Base-by-base conservation (phyloP, 2,329 filamentous ascomycete species). In the Boeremia lycopersici region DNA sequence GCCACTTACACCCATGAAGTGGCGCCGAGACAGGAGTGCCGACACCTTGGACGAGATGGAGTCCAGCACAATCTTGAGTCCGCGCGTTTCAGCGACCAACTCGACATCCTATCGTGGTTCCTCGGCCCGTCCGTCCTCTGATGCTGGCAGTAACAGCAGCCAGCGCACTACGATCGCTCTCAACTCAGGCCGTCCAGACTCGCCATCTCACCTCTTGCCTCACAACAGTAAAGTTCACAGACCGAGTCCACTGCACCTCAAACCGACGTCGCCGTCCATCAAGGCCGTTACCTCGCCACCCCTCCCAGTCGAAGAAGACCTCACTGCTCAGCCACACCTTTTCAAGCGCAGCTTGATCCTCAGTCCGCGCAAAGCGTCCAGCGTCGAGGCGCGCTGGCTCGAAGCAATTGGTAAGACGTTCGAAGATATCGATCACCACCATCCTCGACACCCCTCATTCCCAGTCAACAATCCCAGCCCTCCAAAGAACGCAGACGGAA, bases 321-420 rank as follows among this genome's bases (percentile, higher is more conserved):
- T 64, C 7, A 48, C 60, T 12, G 59, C 56, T 10, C 56, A 62
- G n/a, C 64, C 66, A 1, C 57, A 65, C 8, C 52, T 64, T 30
- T 74, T 69, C 47, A 63, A 65, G 4, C 59, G 69, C 9, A 66
- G 63, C 13, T 58, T 75, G 50, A 89, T 96, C 55, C 80, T 90
- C 19, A 88, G 90, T 56, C 90, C 93, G 1, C 89, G 90, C 60
- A 88, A 89, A 61, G 89, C 91, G 1, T 90, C 88, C 1, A 87
- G 89, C 12, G 81, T 88, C 40, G 91, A 96, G 74, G 89, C 88
- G 1, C 82, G 89, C 15, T 96, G 84, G 82, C 73, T 87, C 1
- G 81, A 79, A 48, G 74, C 76, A 46, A 74, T 75, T 33, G 66
- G 69, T 6, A 57, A 68, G 19, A 64, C 60, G 0, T 75, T 76